phyloP scores from a whole-genome alignment of 108 stramenopile species.

The Nitzschia palea region DNA sequence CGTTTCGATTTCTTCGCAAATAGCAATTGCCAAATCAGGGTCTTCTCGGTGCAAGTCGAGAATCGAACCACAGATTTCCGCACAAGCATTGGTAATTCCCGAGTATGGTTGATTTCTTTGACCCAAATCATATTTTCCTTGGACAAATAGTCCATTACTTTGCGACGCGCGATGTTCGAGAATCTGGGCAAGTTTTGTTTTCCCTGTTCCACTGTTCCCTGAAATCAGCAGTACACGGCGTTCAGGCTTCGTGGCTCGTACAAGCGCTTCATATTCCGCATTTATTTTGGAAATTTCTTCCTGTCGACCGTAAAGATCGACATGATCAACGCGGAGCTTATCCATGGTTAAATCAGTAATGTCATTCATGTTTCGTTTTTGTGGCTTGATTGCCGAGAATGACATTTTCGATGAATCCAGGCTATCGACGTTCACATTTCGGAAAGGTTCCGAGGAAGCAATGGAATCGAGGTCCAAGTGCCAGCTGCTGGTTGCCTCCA shows the following conservation, averaged over 20 bases:
- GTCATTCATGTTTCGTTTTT: neutral
- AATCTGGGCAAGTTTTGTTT: neutral
- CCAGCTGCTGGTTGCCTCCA: too few relatives aligned
- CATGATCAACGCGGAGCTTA: neutral
- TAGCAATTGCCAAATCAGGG: neutral
- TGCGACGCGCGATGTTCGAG: neutral
- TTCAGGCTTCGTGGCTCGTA: neutral
- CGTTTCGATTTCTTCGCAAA: neutral
- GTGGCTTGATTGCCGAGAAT: neutral
- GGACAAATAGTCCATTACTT: neutral
- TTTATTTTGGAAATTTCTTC: neutral
- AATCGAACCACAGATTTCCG: neutral
- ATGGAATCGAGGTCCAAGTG: too few relatives aligned
- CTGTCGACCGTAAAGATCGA: neutral
- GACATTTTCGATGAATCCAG: too few relatives aligned
- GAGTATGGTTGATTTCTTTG: slow-evolving; percentile 1
- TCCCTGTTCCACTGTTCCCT: slow-evolving; percentile 8
- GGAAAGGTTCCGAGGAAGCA: too few relatives aligned
- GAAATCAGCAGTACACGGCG: slow-evolving; percentile 8
- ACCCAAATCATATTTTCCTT: neutral
- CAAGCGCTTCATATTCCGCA: neutral
- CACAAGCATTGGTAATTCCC: neutral
- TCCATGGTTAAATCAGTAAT: neutral
- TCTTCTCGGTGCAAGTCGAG: neutral
- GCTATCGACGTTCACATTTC: too few relatives aligned